Evolutionary conservation across 2,329 filamentous ascomycete genomes (phyloP).

Genomic region (Aspergillus sp.): DNA sequence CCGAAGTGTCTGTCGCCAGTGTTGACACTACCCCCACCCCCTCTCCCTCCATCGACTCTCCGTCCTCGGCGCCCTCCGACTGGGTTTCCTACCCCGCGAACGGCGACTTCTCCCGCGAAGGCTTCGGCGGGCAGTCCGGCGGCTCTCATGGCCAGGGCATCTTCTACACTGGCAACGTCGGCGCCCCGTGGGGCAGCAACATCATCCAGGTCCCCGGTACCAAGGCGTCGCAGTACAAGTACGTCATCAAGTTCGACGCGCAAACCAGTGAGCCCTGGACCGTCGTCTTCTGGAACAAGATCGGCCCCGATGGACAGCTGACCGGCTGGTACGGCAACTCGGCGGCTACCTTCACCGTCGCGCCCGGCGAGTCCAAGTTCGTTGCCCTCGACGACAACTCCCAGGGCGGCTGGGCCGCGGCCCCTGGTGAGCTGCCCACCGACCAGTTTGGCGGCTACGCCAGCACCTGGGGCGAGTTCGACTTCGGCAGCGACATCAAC

Average conservation of each 20-base stretch:
- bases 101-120: conserved; percentile 15
- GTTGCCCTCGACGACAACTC: conserved; percentile 31
- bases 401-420: conserved; percentile 26
- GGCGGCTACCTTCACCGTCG: conserved; percentile 24
- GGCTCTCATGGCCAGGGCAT: conserved; percentile 10
- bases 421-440: conserved; percentile 18
- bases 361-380: conserved; percentile 22
- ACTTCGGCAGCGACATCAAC: conserved; percentile 26
- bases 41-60: conserved; percentile 1
- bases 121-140: conserved; percentile 22
- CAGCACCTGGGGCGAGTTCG: conserved; percentile 35
- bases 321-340: conserved; percentile 26
- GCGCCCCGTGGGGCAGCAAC: conserved; percentile 33
- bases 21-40: conserved; percentile 9
- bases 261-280: conserved; percentile 23
- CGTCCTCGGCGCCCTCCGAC: conserved; percentile 8
- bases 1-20: conserved; percentile 1
- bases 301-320: conserved; percentile 22
- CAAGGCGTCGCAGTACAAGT: conserved; percentile 25
- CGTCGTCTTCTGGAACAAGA: conserved; percentile 34
- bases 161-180: conserved; percentile 27
- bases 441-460: conserved; percentile 21
- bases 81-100: conserved; percentile 16
- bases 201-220: conserved; percentile 27
- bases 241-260: conserved; percentile 27